These are phyloP conservation scores for Irpex lacteus DNA, from an alignment of 1,284 basidiomycete species.

Conservation along the genomic window DNA sequence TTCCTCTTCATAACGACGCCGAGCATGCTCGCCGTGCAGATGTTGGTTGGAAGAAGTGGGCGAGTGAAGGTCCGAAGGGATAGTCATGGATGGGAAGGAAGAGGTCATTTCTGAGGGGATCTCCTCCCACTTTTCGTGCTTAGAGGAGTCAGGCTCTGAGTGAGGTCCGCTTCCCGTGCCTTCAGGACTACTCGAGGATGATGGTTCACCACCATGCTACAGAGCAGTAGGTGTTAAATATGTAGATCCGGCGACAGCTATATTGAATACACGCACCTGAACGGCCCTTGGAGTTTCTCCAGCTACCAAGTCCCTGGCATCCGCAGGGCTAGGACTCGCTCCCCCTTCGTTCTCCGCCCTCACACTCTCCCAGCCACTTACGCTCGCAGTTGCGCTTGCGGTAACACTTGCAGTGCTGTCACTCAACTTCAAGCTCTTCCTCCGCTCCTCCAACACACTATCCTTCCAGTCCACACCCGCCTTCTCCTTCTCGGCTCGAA, in stretches of 20 bases:
- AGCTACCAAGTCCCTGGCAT: constrained; percentile 42
- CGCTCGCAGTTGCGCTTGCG: constrained; percentile 28
- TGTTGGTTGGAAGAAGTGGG: constrained; percentile 22
- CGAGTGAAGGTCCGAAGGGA: constrained; percentile 52
- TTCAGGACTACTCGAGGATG: constrained; percentile 16
- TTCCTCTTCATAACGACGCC: constrained; percentile 13
- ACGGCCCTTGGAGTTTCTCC: constrained; percentile 39
- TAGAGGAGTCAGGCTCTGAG: constrained; percentile 36
- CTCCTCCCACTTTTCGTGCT: constrained; percentile 63
- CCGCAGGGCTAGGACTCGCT: constrained; percentile 33
- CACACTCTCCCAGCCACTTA: constrained; percentile 53
- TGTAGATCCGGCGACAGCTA: neutral
- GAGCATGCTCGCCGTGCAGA: constrained; percentile 18
- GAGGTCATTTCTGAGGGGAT: constrained; percentile 61
- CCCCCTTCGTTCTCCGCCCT: constrained; percentile 24
- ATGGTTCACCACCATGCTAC: constrained; percentile 19
- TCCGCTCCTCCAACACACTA: constrained; percentile 18
- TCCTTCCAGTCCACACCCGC: constrained; percentile 28
- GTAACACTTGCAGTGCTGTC: neutral
- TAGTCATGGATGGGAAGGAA: constrained; percentile 75
- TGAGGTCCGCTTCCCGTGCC: constrained; percentile 16
- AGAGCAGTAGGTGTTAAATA: neutral
- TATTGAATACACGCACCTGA: neutral
- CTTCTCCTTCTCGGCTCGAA: constrained; percentile 39
- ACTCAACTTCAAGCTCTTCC: neutral